Evolutionary conservation across 2,329 filamentous ascomycete genomes (phyloP).

Genomic region (Fusarium virguliforme): DNA sequence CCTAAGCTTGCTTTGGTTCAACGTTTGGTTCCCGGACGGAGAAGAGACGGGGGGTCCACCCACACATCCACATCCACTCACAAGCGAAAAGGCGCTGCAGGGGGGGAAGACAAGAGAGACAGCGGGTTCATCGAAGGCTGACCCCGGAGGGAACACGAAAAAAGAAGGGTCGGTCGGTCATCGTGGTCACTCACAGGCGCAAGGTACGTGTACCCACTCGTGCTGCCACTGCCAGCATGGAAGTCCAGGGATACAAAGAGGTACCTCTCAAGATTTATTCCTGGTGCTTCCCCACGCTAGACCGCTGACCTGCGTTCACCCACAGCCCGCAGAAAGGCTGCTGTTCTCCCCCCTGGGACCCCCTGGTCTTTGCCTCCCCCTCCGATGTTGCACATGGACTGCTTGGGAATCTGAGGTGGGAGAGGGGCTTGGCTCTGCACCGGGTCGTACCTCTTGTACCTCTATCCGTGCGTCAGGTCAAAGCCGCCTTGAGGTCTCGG

Average conservation of each 20-base stretch:
- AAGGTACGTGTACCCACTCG: constrained; percentile 11
- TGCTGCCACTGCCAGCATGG: constrained; percentile 17
- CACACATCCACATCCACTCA: constrained; percentile 22
- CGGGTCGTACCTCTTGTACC: constrained; percentile 30
- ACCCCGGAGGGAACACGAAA: constrained; percentile 20
- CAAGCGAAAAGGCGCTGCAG: constrained; percentile 24
- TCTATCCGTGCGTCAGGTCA: constrained; percentile 41
- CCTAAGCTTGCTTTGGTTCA: constrained; percentile 54
- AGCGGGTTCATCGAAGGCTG: constrained; percentile 22
- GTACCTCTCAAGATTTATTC: constrained; percentile 39
- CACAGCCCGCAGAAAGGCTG: constrained; percentile 23
- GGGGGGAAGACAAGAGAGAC: constrained; percentile 17
- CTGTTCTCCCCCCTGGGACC: constrained; percentile 23
- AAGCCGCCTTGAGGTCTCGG: not conserved
- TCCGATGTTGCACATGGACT: constrained; percentile 48
- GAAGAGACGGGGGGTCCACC: constrained; percentile 30
- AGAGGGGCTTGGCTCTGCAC: constrained; percentile 26
- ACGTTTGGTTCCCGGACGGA: constrained; percentile 50
- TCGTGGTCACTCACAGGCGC: no score
- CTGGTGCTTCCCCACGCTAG: constrained; percentile 44
- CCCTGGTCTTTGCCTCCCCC: constrained; percentile 22
- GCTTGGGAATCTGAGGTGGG: constrained; percentile 44
- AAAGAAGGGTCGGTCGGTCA: constrained; percentile 17
- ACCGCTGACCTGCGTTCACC: constrained; percentile 25
- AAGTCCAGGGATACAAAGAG: constrained; percentile 34